phyloP scores from a whole-genome alignment of 805 yeast species.

The Kluyveromyces nonfermentans region DNA sequence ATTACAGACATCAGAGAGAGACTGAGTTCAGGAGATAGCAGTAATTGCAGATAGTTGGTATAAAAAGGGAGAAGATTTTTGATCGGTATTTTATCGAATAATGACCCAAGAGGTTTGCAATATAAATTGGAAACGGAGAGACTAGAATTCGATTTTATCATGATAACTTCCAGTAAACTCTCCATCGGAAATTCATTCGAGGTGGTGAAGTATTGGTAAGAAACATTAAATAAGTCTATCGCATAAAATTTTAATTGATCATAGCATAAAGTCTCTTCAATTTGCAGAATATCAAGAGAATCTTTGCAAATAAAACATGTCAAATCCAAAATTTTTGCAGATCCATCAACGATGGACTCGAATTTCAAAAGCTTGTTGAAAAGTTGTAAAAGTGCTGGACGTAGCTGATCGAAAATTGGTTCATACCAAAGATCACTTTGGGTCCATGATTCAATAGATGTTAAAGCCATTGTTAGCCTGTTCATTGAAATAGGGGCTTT shows the following conservation, averaged over 20 bases:
- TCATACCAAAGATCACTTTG: conserved; percentile 57
- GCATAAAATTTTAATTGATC: conserved; percentile 39
- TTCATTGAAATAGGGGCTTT: conserved; percentile 47
- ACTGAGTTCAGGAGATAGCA: conserved; percentile 18
- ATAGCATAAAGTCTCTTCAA: conserved; percentile 28
- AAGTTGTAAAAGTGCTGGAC: conserved; percentile 44
- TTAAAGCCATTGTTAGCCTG: conserved; percentile 53
- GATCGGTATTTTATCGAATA: conserved; percentile 19
- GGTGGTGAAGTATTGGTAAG: conserved; percentile 18
- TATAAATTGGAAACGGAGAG: conserved; percentile 7
- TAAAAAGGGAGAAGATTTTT: conserved; percentile 28
- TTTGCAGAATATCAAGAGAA: conserved; percentile 21
- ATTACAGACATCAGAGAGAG: conserved; percentile 38
- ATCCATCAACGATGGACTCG: conserved; percentile 32
- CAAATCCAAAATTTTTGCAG: conserved; percentile 34
- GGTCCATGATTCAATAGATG: conserved; percentile 46
- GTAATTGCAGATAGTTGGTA: conserved; percentile 29
- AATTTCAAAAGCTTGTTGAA: conserved; percentile 22
- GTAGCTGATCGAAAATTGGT: conserved; percentile 38
- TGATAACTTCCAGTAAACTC: conserved; percentile 36
- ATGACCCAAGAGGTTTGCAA: conserved; percentile 5
- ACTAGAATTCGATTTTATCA: conserved; percentile 20
- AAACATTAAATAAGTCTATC: conserved; percentile 33
- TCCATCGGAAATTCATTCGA: conserved; percentile 30
- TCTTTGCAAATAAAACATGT: conserved; percentile 35